Evolutionary conservation across 768 basidiomycete species (phyloP).

Genomic region (Clavaria fumosa): DNA sequence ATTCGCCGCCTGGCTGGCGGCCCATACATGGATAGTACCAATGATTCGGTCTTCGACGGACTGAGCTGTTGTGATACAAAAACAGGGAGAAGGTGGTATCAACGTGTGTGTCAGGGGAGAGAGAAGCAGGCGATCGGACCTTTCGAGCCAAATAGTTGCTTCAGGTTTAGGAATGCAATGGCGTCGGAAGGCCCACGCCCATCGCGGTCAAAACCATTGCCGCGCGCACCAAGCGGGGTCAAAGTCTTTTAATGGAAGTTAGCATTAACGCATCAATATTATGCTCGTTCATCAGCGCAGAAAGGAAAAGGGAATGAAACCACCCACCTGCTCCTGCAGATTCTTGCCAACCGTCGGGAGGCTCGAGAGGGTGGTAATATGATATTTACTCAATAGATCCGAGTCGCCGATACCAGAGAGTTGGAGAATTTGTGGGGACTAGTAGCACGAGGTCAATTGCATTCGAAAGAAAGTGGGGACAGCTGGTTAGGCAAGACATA

Average conservation of each 20-base stretch:
- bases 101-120: neutral
- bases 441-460: no score
- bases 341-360: slow-evolving; percentile 68
- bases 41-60: slow-evolving; percentile 20
- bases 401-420: slow-evolving; percentile 53
- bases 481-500: no score
- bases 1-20: slow-evolving; percentile 25
- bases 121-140: slow-evolving; percentile 4
- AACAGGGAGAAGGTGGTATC: neutral
- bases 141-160: slow-evolving; percentile 27
- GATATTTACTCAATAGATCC: slow-evolving; percentile 28
- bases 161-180: slow-evolving; percentile 37
- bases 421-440: slow-evolving; percentile 35
- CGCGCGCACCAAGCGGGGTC: slow-evolving; percentile 25
- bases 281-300: neutral
- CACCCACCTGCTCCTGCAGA: slow-evolving; percentile 26
- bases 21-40: slow-evolving; percentile 25
- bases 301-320: neutral
- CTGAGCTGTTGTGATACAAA: slow-evolving; percentile 14
- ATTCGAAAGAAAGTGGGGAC: no score
- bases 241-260: no score
- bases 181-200: slow-evolving; percentile 31
- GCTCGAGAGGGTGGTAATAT: slow-evolving; percentile 36
- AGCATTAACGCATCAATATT: no score
- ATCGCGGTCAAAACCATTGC: slow-evolving; percentile 25